Conservation (phyloP, 768 basidiomycete species). For the Macrolepiota dolichaula region DNA sequence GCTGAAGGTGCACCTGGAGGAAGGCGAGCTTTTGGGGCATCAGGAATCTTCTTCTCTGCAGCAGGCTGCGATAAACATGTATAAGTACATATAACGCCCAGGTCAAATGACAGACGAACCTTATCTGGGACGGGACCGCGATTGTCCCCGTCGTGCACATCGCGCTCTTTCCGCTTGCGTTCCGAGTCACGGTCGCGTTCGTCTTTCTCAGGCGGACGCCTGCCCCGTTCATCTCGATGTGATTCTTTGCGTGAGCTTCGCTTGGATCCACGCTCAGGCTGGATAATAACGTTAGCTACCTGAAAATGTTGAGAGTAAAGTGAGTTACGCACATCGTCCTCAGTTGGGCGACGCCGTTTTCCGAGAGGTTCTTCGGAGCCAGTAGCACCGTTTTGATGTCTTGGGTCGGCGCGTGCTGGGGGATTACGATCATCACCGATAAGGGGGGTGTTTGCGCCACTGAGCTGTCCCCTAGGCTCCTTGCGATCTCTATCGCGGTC, state of each 20-base stretch:
- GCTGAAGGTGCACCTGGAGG: slow-evolving; percentile 17
- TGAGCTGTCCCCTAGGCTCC: slow-evolving; percentile 56
- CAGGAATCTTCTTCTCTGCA: slow-evolving; percentile 16
- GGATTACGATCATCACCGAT: slow-evolving; percentile 50
- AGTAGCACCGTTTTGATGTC: slow-evolving; percentile 45
- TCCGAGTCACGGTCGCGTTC: slow-evolving; percentile 48
- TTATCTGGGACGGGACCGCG: slow-evolving; percentile 54
- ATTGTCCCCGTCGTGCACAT: slow-evolving; percentile 51
- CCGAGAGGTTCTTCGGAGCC: slow-evolving; percentile 64
- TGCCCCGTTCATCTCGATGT: slow-evolving; percentile 71
- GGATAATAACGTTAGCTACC: slow-evolving; percentile 15
- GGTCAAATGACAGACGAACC: slow-evolving; percentile 30
- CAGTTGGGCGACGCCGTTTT: slow-evolving; percentile 64
- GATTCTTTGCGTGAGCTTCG: slow-evolving; percentile 77
- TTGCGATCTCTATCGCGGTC: slow-evolving; percentile 58
- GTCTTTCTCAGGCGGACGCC: slow-evolving; percentile 68
- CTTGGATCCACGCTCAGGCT: slow-evolving; percentile 77
- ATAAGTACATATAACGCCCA: not conserved
- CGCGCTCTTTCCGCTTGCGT: slow-evolving; percentile 47
- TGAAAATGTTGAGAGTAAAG: slow-evolving; percentile 4
- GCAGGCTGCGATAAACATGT: slow-evolving; percentile 7
- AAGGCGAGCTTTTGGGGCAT: slow-evolving; percentile 13
- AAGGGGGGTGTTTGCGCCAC: slow-evolving; percentile 30
- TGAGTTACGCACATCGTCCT: slow-evolving; percentile 64
- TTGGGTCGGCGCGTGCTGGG: slow-evolving; percentile 57